phyloP scores from a whole-genome alignment of 768 basidiomycete genomes.

The Kwoniella mangroviensis region DNA sequence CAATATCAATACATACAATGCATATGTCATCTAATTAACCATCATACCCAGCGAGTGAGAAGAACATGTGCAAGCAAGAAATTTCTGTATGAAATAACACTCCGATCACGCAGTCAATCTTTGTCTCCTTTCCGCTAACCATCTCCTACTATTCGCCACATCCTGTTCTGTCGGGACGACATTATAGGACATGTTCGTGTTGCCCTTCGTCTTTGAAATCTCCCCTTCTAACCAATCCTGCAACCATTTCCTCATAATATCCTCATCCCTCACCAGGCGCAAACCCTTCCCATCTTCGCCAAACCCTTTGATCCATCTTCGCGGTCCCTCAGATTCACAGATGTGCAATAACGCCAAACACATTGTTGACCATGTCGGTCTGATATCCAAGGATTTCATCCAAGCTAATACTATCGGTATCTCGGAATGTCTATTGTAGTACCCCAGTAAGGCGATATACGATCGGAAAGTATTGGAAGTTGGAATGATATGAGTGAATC shows the following conservation, averaged over 20 bases:
- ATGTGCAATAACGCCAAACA: constrained; percentile 71
- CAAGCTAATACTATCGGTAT: constrained; percentile 73
- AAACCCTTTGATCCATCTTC: constrained; percentile 33
- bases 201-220: constrained; percentile 4
- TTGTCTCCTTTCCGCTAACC: constrained; percentile 28
- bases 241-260: constrained; percentile 45
- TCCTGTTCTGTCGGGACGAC: constrained; percentile 40
- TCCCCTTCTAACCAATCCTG: constrained; percentile 39
- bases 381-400: constrained; percentile 69
- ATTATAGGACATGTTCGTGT: constrained; percentile 4
- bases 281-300: constrained; percentile 17
- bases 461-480: constrained; percentile 65
- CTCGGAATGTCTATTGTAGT: constrained; percentile 63
- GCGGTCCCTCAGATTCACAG: constrained; percentile 69
- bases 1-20: too few species aligned
- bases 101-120: constrained; percentile 9
- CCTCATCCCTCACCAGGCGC: constrained; percentile 39
- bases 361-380: constrained; percentile 66
- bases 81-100: too few species aligned
- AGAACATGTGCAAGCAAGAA: too few species aligned
- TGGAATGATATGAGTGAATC: constrained; percentile 62
- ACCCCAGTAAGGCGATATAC: constrained; percentile 69
- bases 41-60: too few species aligned
- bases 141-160: constrained; percentile 33
- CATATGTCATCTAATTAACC: too few species aligned